Evolutionary conservation across 345 rosid species (phyloP), one percentile per base, ranked within the genome.

Genomic region (Anastatica hierochuntica): DNA sequence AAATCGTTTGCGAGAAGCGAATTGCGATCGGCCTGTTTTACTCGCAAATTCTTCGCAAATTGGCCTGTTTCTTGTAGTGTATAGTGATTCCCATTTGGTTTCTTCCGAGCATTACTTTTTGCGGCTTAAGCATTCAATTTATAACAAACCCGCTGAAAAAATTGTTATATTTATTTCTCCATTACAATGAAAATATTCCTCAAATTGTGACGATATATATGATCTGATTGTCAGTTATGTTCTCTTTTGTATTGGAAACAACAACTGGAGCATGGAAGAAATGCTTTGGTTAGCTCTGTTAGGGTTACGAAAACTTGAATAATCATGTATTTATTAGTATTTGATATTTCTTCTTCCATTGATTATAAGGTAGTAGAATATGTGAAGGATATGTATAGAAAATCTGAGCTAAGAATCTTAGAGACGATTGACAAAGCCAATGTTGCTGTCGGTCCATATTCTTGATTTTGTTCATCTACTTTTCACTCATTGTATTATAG

Each of bases 321-420:
- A 15, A 2, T 21, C 14, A 20, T 61, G 34, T 42, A 15, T 54
- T 10, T 14, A 13, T 16, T 53, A 26, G 26, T 35, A 19, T 19
- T 24, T 36, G 18, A 18, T 7, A 1, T 27, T 10, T 27, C 7
- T 37, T 43, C 44, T 19, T 35, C 16, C 35, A 16, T 19, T 43
- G 35, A 54, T 14, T 27, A 5, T 45, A 19, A 44, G 20, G 36
- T 47, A 47, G 35, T 21, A 76, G 71, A 62, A 79, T 90, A 75
- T 90, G 96, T 96, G 90, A 79, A 67, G 76, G 72, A 14, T n/a
- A n/a, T n/a, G n/a, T 90, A 88, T 56, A 79, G 76, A 64, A 81
- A 79, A 56, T 84, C 79, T 40, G 95, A 87, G 72, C 73, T 56
- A 73, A 84, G 84, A 31, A 33, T 82, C 57, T 58, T 73, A 39